Evolutionary conservation across 768 basidiomycete species (phyloP), one percentile per base, ranked within the genome.

Genomic region (Boletus eberwhitei): DNA sequence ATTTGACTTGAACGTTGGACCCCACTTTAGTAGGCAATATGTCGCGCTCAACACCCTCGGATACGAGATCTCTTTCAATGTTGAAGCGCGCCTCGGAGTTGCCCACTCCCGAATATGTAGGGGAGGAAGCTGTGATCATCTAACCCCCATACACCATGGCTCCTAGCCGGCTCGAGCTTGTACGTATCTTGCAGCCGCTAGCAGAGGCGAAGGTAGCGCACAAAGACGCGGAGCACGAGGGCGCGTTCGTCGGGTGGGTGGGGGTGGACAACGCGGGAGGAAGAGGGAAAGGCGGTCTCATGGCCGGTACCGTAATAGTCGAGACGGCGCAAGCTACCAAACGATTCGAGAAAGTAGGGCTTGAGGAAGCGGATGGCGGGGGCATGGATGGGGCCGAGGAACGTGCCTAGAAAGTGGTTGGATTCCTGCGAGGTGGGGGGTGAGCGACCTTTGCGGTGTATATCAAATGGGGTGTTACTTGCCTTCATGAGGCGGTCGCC

Each of bases 251-350:
- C 81, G 13, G 79, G 75, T 2, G 77, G 74, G 11, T 73, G 69
- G 1, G 87, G 83, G 24, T 80, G 66, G 50, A 88, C 76, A 62
- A 88, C 82, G 8, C 89, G 81, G 31, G 8, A 98, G 77, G 55
- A 92, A 88, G 17, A 95, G 73, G 8, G 81, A 83, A 65, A 97
- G 0, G 90, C 87, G 0, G 92, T 81, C 75, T 98, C 97, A 64
- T 99, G 97, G 1, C 97, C 97, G 4, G 92, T 93, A 1, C 97
- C 96, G n/a, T n/a, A n/a, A 66, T 98, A 98, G 76, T 99, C 97
- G 74, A 98, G 84, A 51, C 97, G 83, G 13, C 81, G 79, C 63
- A 92, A 88, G 5, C 90, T 93, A 8, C 97, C 97, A 69, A 98
- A 98, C 1, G 93, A 87, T 4, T 83, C 77, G 50, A 88, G 62